Conservation (phyloP, 1,284 basidiomycete genomes). For the Marasmius fiardii region DNA sequence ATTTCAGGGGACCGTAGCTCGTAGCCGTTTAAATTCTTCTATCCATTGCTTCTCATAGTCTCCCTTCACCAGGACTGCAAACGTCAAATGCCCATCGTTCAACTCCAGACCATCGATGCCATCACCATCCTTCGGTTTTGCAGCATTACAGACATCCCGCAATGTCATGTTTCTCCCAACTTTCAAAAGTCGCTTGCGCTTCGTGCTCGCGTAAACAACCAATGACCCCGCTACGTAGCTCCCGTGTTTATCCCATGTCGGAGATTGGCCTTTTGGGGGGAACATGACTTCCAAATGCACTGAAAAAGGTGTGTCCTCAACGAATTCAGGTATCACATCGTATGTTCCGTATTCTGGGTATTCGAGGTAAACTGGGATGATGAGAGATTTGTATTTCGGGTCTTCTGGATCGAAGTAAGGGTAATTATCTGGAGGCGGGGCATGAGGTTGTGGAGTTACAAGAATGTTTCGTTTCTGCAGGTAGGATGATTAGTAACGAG, state of each 20-base stretch:
- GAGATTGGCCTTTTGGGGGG: conserved; percentile 57
- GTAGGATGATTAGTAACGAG: conserved; percentile 13
- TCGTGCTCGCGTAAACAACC: conserved; percentile 83
- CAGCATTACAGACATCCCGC: conserved; percentile 68
- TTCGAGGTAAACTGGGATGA: conserved; percentile 89
- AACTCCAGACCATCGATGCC: conserved; percentile 80
- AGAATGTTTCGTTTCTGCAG: conserved; percentile 66
- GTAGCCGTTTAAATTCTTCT: conserved; percentile 78
- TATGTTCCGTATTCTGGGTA: conserved; percentile 90
- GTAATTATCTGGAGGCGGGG: conserved; percentile 48
- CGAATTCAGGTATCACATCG: conserved; percentile 85
- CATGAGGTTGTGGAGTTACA: conserved; percentile 53
- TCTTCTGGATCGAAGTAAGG: conserved; percentile 65
- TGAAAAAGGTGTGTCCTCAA: conserved; percentile 82
- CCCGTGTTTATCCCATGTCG: conserved; percentile 76
- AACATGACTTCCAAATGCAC: conserved; percentile 84
- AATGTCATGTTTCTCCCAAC: conserved; percentile 88
- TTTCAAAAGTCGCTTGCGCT: conserved; percentile 76
- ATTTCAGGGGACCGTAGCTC: conserved; percentile 25
- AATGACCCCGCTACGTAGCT: conserved; percentile 72
- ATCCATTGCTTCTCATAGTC: conserved; percentile 85
- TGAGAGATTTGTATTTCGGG: conserved; percentile 53
- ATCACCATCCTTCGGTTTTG: conserved; percentile 56
- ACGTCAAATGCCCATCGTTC: conserved; percentile 82
- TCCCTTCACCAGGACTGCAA: conserved; percentile 85